Evolutionary conservation across 2,329 filamentous ascomycete species (phyloP), one percentile per base, ranked within the genome.

Genomic region (Phoma sp.): DNA sequence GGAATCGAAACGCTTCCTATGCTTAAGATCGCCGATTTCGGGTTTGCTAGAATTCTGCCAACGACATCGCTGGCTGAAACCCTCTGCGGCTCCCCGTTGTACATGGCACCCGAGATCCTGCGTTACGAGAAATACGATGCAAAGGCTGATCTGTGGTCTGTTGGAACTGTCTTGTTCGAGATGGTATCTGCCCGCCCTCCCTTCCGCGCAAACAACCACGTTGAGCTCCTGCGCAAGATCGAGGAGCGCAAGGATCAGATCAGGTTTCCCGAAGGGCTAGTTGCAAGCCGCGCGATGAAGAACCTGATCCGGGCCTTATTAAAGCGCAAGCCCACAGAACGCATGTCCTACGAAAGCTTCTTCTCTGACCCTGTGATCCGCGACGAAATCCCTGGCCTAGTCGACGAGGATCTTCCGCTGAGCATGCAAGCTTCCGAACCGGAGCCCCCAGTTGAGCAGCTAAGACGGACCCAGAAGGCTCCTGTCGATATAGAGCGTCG

Each of bases 61-160:
- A 87, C 90, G 7, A 96, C 93, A 0, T 93, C 93, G 4, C 83
- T 99, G 59, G 95, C 95, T 9, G 95, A 99, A 74, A 99, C 95
- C 0, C 85, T 99, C 0, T 99, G 95, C 74, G 95, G 95, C 14
- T 98, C 95, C 10, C 95, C 95, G 8, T 80, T 99, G 24, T 99
- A 99, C 78, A 99, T 99, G 95, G 95, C 95, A 0, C 95, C 95
- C 4, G 95, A 99, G 78, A 99, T 99, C 60, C 81, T 99, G 58
- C 88, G 93, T 55, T 99, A 98, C 68, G 93, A 99, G 74, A 93
- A 93, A 69, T 99, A 99, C 75, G 93, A 96, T 77, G 91, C 93
- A 60, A 96, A 96, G 75, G 93, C 93, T 41, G 95, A 99, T 78
- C 79, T 99, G 30, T 99, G 95, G 95, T 99, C 95, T 22, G 91